Base-by-base conservation (phyloP, 2,329 filamentous ascomycete species). In the Diaporthe vaccinii region DNA sequence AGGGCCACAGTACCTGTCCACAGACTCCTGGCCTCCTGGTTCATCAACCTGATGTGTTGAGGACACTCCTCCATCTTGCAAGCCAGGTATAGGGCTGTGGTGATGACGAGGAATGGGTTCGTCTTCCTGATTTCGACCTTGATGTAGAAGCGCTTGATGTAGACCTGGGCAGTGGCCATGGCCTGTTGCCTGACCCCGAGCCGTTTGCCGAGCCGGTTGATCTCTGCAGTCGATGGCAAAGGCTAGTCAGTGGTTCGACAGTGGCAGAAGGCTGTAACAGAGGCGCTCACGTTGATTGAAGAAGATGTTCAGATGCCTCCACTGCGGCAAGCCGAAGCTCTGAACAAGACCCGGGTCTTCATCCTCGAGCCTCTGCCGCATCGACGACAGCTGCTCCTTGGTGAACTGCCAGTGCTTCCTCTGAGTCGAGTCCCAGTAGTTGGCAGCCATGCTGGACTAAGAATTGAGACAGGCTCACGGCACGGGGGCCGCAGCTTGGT, bases 51-150 rank as follows among this genome's bases (percentile, higher is more conserved):
- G 80, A 99, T 98, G 83, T 99, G 97, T 83, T 98, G 96, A 3
- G 97, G 97, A 69, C 93, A 96, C 84, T 99, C 97, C 84, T 99
- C 97, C 91, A 98, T 98, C 85, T 99, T 99, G 86, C 95, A 98
- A 28, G 97, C 96, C 49, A 99, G 88, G 83, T 99, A 99, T 76
- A 98, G 90, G 7, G 96, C 94, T 1, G 97, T 98, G n/a, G 95
- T 93, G 78, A 98, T 90, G 75, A 98, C 92, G 49, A 98, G 91
- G 82, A 98, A 98, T 5, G 96, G 95, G 80, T 98, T 99, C 65
- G 96, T 98, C 77, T 93, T 92, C 74, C 96, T 93, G 78, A 98
- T 95, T 81, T 98, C 95, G 79, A 98, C 94, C 79, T 94, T 95
- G 61, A 92, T 92, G 84, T 98, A 98, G 87, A 98, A 98, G 76